Evolutionary conservation across 1,284 basidiomycete species (phyloP).

Genomic region (Stygiomarasmius scandens): DNA sequence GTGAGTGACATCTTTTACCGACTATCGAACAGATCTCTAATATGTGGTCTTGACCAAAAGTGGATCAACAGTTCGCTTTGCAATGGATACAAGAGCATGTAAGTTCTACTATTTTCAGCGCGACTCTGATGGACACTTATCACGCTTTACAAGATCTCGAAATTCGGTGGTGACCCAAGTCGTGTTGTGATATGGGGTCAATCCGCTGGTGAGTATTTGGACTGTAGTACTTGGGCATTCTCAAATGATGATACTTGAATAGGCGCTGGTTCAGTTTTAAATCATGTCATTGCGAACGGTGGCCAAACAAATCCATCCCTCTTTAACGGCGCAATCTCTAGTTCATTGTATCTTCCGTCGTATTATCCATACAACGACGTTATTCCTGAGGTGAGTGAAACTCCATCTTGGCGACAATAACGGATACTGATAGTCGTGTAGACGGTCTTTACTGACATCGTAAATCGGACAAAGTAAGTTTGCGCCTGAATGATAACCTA

Average conservation of each 20-base stretch:
- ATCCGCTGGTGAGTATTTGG: slow-evolving; percentile 25
- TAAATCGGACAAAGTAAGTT: slow-evolving; percentile 22
- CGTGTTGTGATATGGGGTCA: slow-evolving; percentile 35
- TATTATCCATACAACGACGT: slow-evolving; percentile 46
- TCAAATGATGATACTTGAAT: neutral
- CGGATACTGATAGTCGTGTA: too few species aligned
- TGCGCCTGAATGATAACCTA: too few species aligned
- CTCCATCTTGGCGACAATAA: neutral
- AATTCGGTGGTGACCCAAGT: slow-evolving; percentile 32
- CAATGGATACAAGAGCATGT: slow-evolving; percentile 33
- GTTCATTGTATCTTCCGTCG: slow-evolving; percentile 46
- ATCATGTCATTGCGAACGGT: slow-evolving; percentile 27
- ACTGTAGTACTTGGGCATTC: neutral
- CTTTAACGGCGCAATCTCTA: slow-evolving; percentile 47
- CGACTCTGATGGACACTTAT: too few species aligned
- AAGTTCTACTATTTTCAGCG: slow-evolving; percentile 7
- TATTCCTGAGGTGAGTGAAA: slow-evolving; percentile 38
- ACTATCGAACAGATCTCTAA: too few species aligned
- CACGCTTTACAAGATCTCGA: slow-evolving; percentile 17
- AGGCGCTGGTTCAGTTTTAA: slow-evolving; percentile 20
- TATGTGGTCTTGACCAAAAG: slow-evolving; percentile 10
- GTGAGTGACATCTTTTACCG: slow-evolving; percentile 15
- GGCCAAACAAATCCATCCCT: slow-evolving; percentile 42
- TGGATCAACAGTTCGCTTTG: slow-evolving; percentile 33
- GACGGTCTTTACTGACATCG: slow-evolving; percentile 21